Percentiles rank a stretch among this genome's conserved stretches.
Evolutionary conservation across 1,284 basidiomycete genomes (phyloP).

Genomic region (Sphagnurus paluster): DNA sequence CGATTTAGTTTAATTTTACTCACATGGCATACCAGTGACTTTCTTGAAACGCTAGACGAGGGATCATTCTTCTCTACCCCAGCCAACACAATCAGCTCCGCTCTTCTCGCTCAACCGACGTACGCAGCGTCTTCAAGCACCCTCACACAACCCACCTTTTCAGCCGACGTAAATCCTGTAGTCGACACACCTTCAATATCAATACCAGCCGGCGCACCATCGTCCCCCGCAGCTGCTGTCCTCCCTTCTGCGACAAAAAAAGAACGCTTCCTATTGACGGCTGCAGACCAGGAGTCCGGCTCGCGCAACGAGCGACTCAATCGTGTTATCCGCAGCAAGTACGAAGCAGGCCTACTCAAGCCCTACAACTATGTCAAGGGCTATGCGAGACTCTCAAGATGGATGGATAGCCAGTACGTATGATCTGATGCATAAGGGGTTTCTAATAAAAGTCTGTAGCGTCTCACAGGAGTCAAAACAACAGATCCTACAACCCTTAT

Average conservation of each 20-base stretch:
- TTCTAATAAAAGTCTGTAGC: conserved; percentile 36
- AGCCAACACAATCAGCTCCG: conserved; percentile 47
- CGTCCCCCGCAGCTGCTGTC: conserved; percentile 31
- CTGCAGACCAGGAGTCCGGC: conserved; percentile 93
- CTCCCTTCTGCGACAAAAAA: conserved; percentile 74
- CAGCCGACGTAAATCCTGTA: no score
- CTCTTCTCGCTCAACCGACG: no score
- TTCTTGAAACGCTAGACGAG: conserved; percentile 77
- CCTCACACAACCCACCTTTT: conserved; percentile 35
- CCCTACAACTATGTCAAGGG: conserved; percentile 98
- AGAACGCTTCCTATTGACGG: conserved; percentile 90
- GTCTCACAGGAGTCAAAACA: conserved; percentile 90
- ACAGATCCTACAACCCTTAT: conserved; percentile 86
- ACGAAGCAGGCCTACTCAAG: conserved; percentile 92
- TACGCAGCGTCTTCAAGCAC: no score
- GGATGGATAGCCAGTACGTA: conserved; percentile 91
- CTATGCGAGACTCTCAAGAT: conserved; percentile 84
- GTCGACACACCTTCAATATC: conserved; percentile 10
- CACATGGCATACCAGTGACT: conserved; percentile 57
- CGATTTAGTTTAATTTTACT: neutral
- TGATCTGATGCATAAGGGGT: neutral
- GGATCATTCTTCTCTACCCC: conserved; percentile 64
- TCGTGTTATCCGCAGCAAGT: conserved; percentile 94
- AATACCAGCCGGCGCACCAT: conserved; percentile 19
- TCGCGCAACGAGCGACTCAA: conserved; percentile 89